Conservation (phyloP, 176 grass and related monocot genomes). For the Stipa capillata region DNA sequence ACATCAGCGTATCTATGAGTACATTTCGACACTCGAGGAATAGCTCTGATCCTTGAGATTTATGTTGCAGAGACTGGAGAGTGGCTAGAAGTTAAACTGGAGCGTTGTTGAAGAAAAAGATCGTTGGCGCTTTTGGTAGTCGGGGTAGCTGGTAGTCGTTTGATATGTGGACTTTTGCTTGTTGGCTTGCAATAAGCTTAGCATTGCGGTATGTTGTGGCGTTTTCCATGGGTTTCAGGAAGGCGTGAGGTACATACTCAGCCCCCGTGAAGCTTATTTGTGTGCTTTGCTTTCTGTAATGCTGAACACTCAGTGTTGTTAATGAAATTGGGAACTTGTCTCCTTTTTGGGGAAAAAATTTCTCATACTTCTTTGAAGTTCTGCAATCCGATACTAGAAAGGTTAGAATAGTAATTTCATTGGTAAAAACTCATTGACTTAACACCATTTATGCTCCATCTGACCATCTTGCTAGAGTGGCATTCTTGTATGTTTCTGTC, state of each 20-base stretch:
- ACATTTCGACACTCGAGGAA: constrained; percentile 19
- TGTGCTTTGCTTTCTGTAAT: neutral
- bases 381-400: neutral
- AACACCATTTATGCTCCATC: neutral
- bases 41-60: constrained; percentile 12
- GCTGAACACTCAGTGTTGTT: neutral
- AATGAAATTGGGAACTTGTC: neutral
- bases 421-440: neutral
- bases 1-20: constrained; percentile 24
- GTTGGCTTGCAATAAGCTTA: neutral
- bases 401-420: neutral
- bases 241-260: no score
- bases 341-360: no score
- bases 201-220: neutral
- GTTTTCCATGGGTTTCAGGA: neutral
- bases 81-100: neutral
- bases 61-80: neutral
- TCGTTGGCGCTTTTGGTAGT: neutral
- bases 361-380: no score
- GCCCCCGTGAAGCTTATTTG: no score
- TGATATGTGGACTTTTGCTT: neutral
- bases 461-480: neutral
- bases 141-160: neutral
- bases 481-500: neutral
- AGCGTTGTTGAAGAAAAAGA: neutral